Evolutionary conservation across 495 filamentous ascomycete species (phyloP), one percentile per base, ranked within the genome.

Genomic region (Penicillium soppii): DNA sequence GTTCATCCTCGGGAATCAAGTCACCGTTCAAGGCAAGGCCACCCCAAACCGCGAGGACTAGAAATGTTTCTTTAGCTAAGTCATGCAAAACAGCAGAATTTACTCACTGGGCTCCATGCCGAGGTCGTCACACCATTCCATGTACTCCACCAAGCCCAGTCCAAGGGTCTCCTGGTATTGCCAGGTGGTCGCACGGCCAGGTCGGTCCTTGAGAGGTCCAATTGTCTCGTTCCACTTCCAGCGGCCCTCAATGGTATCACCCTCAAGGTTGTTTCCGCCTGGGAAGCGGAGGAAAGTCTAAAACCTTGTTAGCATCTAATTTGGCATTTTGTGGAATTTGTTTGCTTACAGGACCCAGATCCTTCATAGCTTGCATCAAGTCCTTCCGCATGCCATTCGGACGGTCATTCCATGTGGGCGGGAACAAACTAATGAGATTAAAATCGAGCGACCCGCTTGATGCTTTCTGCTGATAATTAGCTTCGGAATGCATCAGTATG

Each of bases 141-240:
- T 76, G 61, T 86, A 88, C 61, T 88, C 85, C 8, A 69, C 54
- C 21, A 77, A 52, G 13, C 85, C 85, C 6, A 88, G 56, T 12
- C 82, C 84, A 45, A 78, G 65, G 12, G 78, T 83, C 26, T 82
- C 75, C 22, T 75, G 61, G 47, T 86, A 87, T n/a, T 59, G 57
- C 86, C 84, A 88, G 26, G 77, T 72, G 16, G 78, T 82, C 1
- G 76, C 70, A 38, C 80, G 78, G 39, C 84, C 84, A 4, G 83
- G 82, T 4, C 86, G 73, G 44, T 85, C 69, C 38, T 73, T 85
- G 16, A 88, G 72, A 0, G 80, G 77, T 1, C 86, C 85, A 41
- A 88, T 77, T 2, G 83, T 85, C 54, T 84, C 76, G 50, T 85
- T 83, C 86, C 85, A 88, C 47, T 83, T 79, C 83, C 84, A 89